Evolutionary conservation across 1,284 basidiomycete species (phyloP), one percentile per base, ranked within the genome.

Genomic region (Cryptococcus sp.): DNA sequence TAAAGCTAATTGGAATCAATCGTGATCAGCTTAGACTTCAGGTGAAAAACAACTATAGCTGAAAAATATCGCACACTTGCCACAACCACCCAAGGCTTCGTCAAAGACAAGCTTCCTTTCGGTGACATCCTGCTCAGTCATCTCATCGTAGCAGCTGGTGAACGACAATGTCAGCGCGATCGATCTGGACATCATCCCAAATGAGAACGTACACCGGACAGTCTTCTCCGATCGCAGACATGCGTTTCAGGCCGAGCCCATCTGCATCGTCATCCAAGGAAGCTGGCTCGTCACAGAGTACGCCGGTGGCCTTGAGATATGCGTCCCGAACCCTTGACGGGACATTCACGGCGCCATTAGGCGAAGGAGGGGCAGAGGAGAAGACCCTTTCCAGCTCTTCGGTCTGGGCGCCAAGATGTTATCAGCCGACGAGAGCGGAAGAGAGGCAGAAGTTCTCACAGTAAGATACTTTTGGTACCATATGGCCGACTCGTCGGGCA

Each of bases 391-490:
- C 40, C 5, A 68, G 53, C 56, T 70, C 68, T 19, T 49, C 50
- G 2, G 54, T 38, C 68, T 69, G 40, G 8, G 29, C 29, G 8
- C 13, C 29, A 29, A 23, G 15, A 22, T 16, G 16, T 19, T n/a
- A 26, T 57, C 47, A 54, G 55, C 26, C 11, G 1, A 26, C 15
- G 25, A 38, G 10, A 20, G 22, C 25, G 23, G 20, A 17, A 46
- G 15, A 15, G 5, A 29, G 16, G 22, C 34, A 20, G 38, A 16
- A 22, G 17, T n/a, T 62, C 65, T 50, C 20, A 73, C 73, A 13
- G 68, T 61, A 1, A 75, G 56, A 6, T 59, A 58, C n/a, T 64
- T 66, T 63, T 72, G 73, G 56, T 68, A 73, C 73, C 73, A 75
- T 5, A 60, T 10, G 0, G 46, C 22, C 5, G 57, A 62, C 3